These are phyloP conservation scores for Cicer cuneatum DNA, from an alignment of 306 rosid species.

Conservation along the genomic window DNA sequence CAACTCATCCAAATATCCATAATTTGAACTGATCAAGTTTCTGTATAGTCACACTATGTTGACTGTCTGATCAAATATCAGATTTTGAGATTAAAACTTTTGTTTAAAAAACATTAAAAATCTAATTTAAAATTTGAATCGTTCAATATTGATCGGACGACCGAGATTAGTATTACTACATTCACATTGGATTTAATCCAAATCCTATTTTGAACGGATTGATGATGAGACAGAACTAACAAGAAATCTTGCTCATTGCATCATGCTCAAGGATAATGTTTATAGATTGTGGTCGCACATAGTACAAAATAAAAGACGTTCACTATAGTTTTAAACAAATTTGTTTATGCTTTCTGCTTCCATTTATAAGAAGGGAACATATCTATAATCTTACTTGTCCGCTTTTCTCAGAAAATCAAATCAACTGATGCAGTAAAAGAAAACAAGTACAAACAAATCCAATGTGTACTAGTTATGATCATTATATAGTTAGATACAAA, in stretches of 20 bases:
- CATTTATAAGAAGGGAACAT: background rate
- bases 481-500: conserved; percentile 32
- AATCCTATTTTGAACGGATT: too few relatives aligned
- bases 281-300: background rate
- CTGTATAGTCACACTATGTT: too few relatives aligned
- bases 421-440: background rate
- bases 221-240: too few relatives aligned
- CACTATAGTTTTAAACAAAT: background rate
- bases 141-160: too few relatives aligned
- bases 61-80: too few relatives aligned
- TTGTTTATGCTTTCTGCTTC: background rate
- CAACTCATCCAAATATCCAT: too few relatives aligned
- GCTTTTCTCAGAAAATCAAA: background rate
- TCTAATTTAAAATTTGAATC: too few relatives aligned
- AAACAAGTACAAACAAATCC: background rate
- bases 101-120: too few relatives aligned
- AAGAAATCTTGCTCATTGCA: background rate
- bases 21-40: too few relatives aligned
- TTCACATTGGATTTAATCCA: too few relatives aligned
- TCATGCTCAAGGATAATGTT: background rate
- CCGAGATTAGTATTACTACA: too few relatives aligned
- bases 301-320: background rate
- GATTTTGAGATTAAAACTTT: too few relatives aligned
- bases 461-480: background rate
- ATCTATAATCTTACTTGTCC: background rate